Percentiles rank a stretch among this genome's conserved stretches.
These are phyloP conservation scores for Podospora fimiseda DNA, from an alignment of 495 filamentous ascomycete species.

Conservation along the genomic window DNA sequence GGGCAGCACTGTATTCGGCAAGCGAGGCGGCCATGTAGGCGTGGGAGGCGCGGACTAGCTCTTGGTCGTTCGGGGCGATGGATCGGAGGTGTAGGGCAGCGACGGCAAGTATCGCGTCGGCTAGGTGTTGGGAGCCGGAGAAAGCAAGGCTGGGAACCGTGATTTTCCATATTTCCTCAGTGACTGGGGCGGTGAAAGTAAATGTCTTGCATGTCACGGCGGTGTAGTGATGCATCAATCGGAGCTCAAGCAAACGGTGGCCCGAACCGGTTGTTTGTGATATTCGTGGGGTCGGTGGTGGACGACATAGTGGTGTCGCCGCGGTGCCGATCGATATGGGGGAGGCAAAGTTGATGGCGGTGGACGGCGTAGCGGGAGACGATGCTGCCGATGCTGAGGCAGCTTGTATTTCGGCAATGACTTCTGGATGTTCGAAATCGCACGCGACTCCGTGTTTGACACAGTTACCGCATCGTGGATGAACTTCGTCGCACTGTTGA, in stretches of 20 bases:
- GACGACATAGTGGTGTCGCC: conserved; percentile 30
- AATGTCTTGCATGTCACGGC: conserved; percentile 47
- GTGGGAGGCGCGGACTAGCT: conserved; percentile 48
- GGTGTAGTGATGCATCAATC: conserved; percentile 51
- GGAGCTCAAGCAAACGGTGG: conserved; percentile 46
- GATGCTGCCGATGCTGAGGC: conserved; percentile 11
- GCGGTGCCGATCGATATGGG: conserved; percentile 22
- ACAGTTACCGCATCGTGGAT: conserved; percentile 57
- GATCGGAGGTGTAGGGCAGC: conserved; percentile 50
- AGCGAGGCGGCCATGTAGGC: conserved; percentile 52
- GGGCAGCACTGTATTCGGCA: conserved; percentile 44
- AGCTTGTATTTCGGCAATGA: conserved; percentile 30
- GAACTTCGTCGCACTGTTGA: conserved; percentile 54
- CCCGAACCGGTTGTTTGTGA: conserved; percentile 32
- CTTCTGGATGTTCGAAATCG: conserved; percentile 49
- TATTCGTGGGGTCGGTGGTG: conserved; percentile 29
- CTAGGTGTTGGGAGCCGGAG: conserved; percentile 43
- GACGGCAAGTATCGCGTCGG: conserved; percentile 51
- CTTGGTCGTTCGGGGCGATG: conserved; percentile 42
- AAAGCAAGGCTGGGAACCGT: conserved; percentile 51
- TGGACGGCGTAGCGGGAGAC: conserved; percentile 21
- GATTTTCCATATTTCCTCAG: conserved; percentile 46
- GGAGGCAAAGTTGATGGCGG: conserved; percentile 25
- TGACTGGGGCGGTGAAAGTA: conserved; percentile 40
- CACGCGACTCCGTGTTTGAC: conserved; percentile 57